These are phyloP conservation scores for Ilex paraguariensis DNA, from an alignment of 305 asterid species.

Conservation along the genomic window DNA sequence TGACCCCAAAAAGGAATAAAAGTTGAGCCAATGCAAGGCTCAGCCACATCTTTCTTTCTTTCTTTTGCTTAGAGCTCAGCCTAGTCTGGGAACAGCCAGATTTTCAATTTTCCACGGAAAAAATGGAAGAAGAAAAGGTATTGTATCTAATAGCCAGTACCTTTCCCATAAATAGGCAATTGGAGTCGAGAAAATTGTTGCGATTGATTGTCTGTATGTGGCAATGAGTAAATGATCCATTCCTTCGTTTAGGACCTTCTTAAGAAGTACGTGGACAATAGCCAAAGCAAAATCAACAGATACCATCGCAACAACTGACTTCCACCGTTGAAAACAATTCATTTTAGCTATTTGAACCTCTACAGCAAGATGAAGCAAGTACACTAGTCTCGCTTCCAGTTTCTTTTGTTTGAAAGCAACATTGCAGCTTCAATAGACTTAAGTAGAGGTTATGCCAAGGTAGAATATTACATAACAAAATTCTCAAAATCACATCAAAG, in stretches of 20 bases:
- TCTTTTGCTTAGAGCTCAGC: too few species aligned
- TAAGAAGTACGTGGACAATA: conserved; percentile 37
- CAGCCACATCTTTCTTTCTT: too few species aligned
- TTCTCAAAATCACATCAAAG: conserved; percentile 8
- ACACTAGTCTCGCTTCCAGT: too few species aligned
- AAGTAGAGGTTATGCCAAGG: not conserved
- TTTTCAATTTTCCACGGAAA: not conserved
- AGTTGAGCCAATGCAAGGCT: too few species aligned
- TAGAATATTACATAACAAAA: not conserved
- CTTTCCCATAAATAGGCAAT: conserved; percentile 54
- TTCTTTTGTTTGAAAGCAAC: not conserved
- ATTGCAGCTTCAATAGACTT: not conserved
- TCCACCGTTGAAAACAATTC: conserved; percentile 30
- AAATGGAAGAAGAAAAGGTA: not conserved
- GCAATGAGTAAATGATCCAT: conserved; percentile 32
- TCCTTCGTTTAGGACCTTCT: conserved; percentile 49
- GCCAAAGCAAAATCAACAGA: conserved; percentile 38
- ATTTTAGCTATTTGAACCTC: not conserved
- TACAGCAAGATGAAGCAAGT: too few species aligned
- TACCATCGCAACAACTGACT: conserved; percentile 39
- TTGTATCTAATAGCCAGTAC: conserved; percentile 13
- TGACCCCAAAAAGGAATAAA: too few species aligned
- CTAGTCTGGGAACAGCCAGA: not conserved
- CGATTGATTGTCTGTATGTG: conserved; percentile 42
- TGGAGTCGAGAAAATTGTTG: conserved; percentile 47